Percentiles rank a stretch among this genome's conserved stretches.
These are phyloP conservation scores for Tolypocladium album DNA, from an alignment of 2,329 filamentous ascomycete genomes.

Conservation along the genomic window DNA sequence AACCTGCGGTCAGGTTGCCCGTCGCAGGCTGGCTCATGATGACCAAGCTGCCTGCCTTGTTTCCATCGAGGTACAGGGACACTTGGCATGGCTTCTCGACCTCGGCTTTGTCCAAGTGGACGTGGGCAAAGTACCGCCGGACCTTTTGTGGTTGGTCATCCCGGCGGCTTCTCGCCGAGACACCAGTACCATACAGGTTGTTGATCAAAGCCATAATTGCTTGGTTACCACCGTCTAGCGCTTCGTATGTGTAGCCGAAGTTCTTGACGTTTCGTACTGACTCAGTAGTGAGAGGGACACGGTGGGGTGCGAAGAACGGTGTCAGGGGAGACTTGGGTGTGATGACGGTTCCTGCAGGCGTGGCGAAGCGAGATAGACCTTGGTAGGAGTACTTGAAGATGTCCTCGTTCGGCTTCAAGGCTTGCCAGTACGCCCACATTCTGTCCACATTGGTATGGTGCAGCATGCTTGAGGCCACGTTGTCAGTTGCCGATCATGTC, in stretches of 20 bases:
- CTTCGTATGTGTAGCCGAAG: conserved; percentile 28
- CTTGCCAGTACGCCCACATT: conserved; percentile 46
- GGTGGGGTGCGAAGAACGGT: conserved; percentile 34
- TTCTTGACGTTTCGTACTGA: conserved; percentile 24
- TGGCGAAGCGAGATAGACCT: conserved; percentile 27
- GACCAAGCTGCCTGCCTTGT: background rate
- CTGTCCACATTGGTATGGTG: conserved; percentile 52
- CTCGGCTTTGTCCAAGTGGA: background rate
- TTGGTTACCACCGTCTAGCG: conserved; percentile 21
- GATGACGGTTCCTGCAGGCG: conserved; percentile 25
- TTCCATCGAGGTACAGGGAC: background rate
- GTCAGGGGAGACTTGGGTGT: conserved; percentile 32
- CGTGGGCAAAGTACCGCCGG: background rate
- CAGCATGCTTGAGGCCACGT: conserved; percentile 23
- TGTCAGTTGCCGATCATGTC: background rate
- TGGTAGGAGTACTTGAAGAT: conserved; percentile 23
- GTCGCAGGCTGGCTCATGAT: background rate
- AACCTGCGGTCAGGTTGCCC: background rate
- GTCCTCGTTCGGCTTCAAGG: conserved; percentile 23
- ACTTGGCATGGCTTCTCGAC: background rate
- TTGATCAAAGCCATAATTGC: conserved; percentile 16
- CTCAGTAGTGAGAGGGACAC: conserved; percentile 22
- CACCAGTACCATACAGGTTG: conserved; percentile 12
- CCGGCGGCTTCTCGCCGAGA: background rate
- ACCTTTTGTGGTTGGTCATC: background rate